Evolutionary conservation across 768 basidiomycete species (phyloP), one percentile per base, ranked within the genome.

Genomic region (Psilocybe tampanensis): DNA sequence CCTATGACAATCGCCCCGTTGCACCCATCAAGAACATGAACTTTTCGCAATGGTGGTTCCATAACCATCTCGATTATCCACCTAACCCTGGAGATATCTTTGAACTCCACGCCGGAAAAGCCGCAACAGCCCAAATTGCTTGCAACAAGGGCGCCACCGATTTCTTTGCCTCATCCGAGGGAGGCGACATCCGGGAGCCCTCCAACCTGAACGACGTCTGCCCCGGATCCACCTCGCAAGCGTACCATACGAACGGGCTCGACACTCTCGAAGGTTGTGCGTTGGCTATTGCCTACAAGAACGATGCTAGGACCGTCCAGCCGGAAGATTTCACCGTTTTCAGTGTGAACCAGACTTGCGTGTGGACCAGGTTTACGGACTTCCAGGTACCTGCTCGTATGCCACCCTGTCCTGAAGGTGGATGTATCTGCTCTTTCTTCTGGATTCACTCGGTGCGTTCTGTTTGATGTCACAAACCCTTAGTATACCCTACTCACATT

Each of bases 221-320:
- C 57, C 84, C 85, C 0, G 72, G 73, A 17, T 75, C 80, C 0
- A 67, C 74, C 1, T 63, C 68, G 8, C 45, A 71, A 1, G 75
- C 77, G 17, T 87, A 74, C 68, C 87, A 90, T 62, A 88, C 87
- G 0, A 78, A 71, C 0, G 83, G 82, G 0, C 44, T 79, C 0
- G 68, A 76, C 52, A 86, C 87, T 61, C 68, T 86, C 33, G 79
- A 76, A 48, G 86, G 88, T 11, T 90, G 88, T 65, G 83, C 81
- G 0, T 73, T 94, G 29, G 89, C 83, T 0, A 92, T 94, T 60
- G 81, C 88, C n/a, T 92, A 94, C 74, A 86, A 89, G 68, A 81
- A 70, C 60, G 76, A 91, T 61, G 82, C 77, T 1, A 71, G 67
- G 0, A 61, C 78, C 0, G 80, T 92, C 7, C 69, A 84, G 63